Conservation (phyloP, 805 yeast species). For the Metschnikowia rubicola region DNA sequence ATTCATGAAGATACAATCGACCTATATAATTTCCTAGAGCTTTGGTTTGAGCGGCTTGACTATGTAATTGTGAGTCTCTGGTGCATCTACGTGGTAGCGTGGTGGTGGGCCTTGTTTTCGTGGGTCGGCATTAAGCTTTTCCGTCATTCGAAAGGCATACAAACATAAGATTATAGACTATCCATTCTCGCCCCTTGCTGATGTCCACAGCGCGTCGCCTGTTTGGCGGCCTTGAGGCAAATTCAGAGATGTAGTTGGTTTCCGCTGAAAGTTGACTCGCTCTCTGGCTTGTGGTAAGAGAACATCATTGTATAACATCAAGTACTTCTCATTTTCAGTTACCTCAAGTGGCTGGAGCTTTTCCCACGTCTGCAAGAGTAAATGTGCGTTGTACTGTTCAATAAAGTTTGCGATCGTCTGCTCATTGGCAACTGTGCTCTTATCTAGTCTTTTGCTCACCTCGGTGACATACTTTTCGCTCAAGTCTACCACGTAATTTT, state of each 20-base stretch:
- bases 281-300: conserved; percentile 16
- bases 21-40: conserved; percentile 12
- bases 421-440: conserved; percentile 12
- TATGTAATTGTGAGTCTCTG: conserved; percentile 31
- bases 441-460: conserved; percentile 23
- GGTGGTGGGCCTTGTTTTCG: conserved; percentile 68
- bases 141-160: conserved; percentile 70
- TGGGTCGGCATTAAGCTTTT: conserved; percentile 83
- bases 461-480: conserved; percentile 60
- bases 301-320: conserved; percentile 11
- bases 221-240: conserved; percentile 58
- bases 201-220: conserved; percentile 75
- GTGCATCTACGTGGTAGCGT: conserved; percentile 38
- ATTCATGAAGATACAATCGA: conserved; percentile 8
- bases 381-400: conserved; percentile 6
- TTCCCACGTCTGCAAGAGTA: conserved; percentile 12
- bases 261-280: conserved; percentile 21
- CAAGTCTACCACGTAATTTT: conserved; percentile 64
- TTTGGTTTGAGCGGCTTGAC: conserved; percentile 25
- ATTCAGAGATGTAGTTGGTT: conserved; percentile 18
- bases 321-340: conserved; percentile 3
- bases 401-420: conserved; percentile 4
- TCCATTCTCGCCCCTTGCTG: conserved; percentile 62
- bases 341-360: not conserved
- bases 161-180: conserved; percentile 5